Percentiles rank a stretch among this genome's conserved stretches.
Conservation (phyloP, 306 rosid genomes). For the Rubus idaeus region DNA sequence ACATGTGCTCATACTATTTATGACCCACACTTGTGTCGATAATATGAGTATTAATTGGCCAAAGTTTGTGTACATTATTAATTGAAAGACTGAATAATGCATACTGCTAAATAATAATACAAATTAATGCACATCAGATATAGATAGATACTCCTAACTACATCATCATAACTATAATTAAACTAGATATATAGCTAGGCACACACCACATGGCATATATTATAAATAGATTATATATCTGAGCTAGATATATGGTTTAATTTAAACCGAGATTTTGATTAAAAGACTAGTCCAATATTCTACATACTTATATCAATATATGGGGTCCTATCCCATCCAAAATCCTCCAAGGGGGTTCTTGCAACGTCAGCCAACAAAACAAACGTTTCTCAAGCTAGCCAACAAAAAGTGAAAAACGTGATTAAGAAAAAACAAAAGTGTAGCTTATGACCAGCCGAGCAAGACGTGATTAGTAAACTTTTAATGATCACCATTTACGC, state of each 20-base stretch:
- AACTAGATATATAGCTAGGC: not conserved
- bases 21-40: not conserved
- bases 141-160: not conserved
- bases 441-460: constrained; percentile 13
- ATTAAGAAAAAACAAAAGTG: constrained; percentile 9
- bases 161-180: not conserved
- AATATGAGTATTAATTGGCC: not conserved
- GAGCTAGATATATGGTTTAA: too few relatives aligned
- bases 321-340: constrained; percentile 30
- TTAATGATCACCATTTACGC: constrained; percentile 29
- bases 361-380: constrained; percentile 22
- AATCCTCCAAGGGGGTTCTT: constrained; percentile 12
- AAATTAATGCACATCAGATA: not conserved
- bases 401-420: constrained; percentile 23
- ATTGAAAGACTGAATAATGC: too few relatives aligned
- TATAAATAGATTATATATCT: too few relatives aligned
- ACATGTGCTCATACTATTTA: not conserved
- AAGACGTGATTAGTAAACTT: constrained; percentile 1
- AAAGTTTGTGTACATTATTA: not conserved
- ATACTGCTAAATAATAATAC: not conserved
- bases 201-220: not conserved
- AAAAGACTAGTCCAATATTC: too few relatives aligned
- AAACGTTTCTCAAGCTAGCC: not conserved
- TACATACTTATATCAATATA: too few relatives aligned
- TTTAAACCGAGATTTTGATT: too few relatives aligned